phyloP scores from a whole-genome alignment of 768 basidiomycete genomes.

The Suillus subluteus region DNA sequence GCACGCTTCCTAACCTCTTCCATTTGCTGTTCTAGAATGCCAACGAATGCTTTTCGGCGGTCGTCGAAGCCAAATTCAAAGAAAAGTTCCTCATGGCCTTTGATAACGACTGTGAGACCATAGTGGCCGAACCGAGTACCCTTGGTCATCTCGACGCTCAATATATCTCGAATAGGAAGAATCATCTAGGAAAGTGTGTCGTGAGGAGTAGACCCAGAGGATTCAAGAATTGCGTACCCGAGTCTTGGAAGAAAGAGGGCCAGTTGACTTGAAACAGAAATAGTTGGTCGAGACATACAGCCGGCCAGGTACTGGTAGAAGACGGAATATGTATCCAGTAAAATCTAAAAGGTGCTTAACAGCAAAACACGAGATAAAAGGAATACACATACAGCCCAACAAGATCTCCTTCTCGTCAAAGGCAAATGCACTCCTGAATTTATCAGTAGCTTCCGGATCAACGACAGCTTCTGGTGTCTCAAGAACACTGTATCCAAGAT shows the following conservation, averaged over 20 bases:
- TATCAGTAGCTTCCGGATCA: slow-evolving; percentile 68
- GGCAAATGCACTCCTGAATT: slow-evolving; percentile 83
- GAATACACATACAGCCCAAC: slow-evolving; percentile 74
- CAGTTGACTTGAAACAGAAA: slow-evolving; percentile 93
- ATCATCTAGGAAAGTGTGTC: slow-evolving; percentile 73
- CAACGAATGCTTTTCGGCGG: slow-evolving; percentile 77
- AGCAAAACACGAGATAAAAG: slow-evolving; percentile 3
- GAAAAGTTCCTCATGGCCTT: slow-evolving; percentile 97
- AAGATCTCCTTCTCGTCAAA: slow-evolving; percentile 87
- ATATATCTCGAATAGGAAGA: slow-evolving; percentile 85
- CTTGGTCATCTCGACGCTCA: slow-evolving; percentile 82
- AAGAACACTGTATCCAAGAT: slow-evolving; percentile 80
- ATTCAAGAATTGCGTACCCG: slow-evolving; percentile 56
- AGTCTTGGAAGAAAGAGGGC: slow-evolving; percentile 78
- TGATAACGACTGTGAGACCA: slow-evolving; percentile 88
- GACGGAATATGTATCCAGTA: slow-evolving; percentile 85
- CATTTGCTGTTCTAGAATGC: slow-evolving; percentile 77
- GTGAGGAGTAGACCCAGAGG: slow-evolving; percentile 9
- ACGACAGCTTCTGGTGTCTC: slow-evolving; percentile 68
- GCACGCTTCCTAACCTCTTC: slow-evolving; percentile 65
- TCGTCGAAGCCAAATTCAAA: slow-evolving; percentile 89
- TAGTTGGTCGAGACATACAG: slow-evolving; percentile 91
- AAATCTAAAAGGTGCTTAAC: slow-evolving; percentile 64
- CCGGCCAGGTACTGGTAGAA: slow-evolving; percentile 87
- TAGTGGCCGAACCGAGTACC: slow-evolving; percentile 89